Base-by-base conservation (phyloP, 768 basidiomycete species). In the Agaricus sinodeliciosus region DNA sequence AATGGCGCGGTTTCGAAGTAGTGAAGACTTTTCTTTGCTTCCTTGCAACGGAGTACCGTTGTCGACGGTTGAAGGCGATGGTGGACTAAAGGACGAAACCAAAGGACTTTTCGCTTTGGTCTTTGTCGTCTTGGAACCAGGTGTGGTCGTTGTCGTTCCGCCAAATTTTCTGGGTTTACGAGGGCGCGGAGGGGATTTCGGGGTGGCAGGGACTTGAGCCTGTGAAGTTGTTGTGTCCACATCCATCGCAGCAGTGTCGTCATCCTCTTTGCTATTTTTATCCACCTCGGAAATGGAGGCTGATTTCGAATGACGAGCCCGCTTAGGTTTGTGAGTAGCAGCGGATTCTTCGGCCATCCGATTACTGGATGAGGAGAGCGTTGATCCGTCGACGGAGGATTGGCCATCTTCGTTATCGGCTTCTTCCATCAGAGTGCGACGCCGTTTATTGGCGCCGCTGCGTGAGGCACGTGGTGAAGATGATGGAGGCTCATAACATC, bases 401-500 rank as follows among this genome's bases (percentile, higher is more conserved):
- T 51, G 53, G 25, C 37, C 16, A 35, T 54, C 56, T 13, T 54
- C 49, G 13, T 54, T 43, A 35, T 50, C 56, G 36, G 53, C 53
- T 44, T 51, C 56, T 26, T 57, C 57, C 34, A 51, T 55, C 43
- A 40, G 35, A n/a, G 51, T 34, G 18, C 68, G 63, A 7, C 60
- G 60, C 18, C 69, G 65, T 54, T 71, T 70, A 22, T 46, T 50
- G 2, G 31, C 65, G 61, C 25, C 62, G 48, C 62, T 58, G 59
- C 39, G 62, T 28, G 18, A 46, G 50, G 60, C 48, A 16, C 54
- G 51, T 46, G 58, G 60, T 3, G 54, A 55, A 8, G 66, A 61
- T 7, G 63, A 60, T 0, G 61, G 64, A 8, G 70, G 72, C 27
- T 76, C 74, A 52, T 72, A 78, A 57, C 87, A 90, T 26, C 80